Evolutionary conservation across 2,329 filamentous ascomycete species (phyloP).

Genomic region (Colletotrichum melonis): DNA sequence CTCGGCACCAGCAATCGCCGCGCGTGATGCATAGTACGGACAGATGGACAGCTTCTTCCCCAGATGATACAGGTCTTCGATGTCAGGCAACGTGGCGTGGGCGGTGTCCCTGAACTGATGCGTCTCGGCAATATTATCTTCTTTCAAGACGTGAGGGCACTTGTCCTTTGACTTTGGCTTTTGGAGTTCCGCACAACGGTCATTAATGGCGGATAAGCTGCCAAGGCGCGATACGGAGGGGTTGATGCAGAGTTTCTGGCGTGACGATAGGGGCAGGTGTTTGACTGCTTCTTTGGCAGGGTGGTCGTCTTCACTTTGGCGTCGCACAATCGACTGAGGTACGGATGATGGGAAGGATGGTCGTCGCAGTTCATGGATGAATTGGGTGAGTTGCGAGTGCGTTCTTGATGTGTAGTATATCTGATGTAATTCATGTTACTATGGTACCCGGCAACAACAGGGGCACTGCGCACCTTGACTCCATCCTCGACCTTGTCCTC

Average conservation of each 20-base stretch:
- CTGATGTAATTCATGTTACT: conserved; percentile 51
- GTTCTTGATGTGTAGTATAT: conserved; percentile 94
- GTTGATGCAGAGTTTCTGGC: conserved; percentile 93
- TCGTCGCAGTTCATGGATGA: conserved; percentile 83
- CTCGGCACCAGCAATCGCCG: conserved; percentile 85
- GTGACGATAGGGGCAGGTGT: conserved; percentile 84
- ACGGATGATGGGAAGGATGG: conserved; percentile 82
- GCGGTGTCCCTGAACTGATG: conserved; percentile 88
- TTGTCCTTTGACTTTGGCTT: conserved; percentile 74
- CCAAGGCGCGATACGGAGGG: conserved; percentile 78
- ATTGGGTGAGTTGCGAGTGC: conserved; percentile 91
- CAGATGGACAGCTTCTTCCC: conserved; percentile 86
- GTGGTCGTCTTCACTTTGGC: conserved; percentile 10
- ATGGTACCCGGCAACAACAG: conserved; percentile 21
- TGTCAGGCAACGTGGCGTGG: conserved; percentile 87
- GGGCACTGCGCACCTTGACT: conserved; percentile 66
- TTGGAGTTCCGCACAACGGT: conserved; percentile 90
- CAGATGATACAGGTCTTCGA: conserved; percentile 86
- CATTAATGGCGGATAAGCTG: conserved; percentile 86
- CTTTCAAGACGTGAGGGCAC: conserved; percentile 83
- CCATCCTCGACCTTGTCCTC: conserved; percentile 68
- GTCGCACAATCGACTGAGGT: conserved; percentile 51
- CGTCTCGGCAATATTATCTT: conserved; percentile 77
- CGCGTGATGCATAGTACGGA: conserved; percentile 94
- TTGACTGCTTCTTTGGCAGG: conserved; percentile 67